A percentile compares a stretch with the other conserved stretches of the same genome.
phyloP scores from a whole-genome alignment of 306 rosid species.

The Rosa lucieae region DNA sequence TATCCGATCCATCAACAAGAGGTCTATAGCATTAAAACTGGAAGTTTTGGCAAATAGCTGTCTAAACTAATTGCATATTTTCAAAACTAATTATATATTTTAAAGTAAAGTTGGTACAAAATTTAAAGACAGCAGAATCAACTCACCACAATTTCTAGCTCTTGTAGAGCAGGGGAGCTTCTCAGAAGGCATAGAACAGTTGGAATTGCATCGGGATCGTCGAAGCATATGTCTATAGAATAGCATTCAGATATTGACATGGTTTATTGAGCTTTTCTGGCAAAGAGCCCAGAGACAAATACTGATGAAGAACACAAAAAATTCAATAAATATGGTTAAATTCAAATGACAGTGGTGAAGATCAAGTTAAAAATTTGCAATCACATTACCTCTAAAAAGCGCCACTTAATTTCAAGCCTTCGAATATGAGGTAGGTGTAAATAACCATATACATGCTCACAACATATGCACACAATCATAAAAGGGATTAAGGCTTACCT shows the following conservation, averaged over 20 bases:
- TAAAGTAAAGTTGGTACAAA: not conserved
- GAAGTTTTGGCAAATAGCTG: not conserved
- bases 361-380: not conserved
- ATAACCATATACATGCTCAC: too few species aligned
- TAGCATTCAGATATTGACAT: slow-evolving; percentile 42
- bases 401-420: slow-evolving; percentile 28
- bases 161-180: slow-evolving; percentile 58
- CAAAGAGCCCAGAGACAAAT: slow-evolving; percentile 43
- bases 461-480: too few species aligned
- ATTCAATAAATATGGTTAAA: not conserved
- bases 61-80: not conserved
- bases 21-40: not conserved
- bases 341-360: not conserved
- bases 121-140: not conserved
- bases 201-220: slow-evolving; percentile 42
- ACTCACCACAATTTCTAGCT: slow-evolving; percentile 47
- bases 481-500: too few species aligned
- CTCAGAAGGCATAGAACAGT: slow-evolving; percentile 51
- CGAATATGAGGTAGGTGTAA: too few species aligned
- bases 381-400: slow-evolving; percentile 47
- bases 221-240: slow-evolving; percentile 48
- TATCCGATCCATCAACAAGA: slow-evolving; percentile 21
- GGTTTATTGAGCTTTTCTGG: slow-evolving; percentile 41
- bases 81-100: not conserved
- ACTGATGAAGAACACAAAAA: slow-evolving; percentile 18